phyloP scores from a whole-genome alignment of 2,329 filamentous ascomycete species.

The Cercospora sesami region DNA sequence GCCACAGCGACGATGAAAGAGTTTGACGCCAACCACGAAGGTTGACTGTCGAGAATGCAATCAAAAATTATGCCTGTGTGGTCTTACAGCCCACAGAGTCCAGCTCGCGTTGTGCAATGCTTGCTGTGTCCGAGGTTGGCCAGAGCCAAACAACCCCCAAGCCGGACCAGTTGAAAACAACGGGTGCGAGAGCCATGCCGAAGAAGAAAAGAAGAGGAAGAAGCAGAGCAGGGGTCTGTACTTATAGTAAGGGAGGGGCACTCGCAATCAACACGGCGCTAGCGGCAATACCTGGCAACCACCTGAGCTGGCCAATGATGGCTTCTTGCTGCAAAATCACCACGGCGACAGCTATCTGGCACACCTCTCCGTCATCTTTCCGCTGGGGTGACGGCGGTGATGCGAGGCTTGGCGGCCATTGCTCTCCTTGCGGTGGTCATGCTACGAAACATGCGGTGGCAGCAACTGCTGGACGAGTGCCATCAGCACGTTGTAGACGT shows the following conservation, averaged over 20 bases:
- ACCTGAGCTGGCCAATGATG: background rate
- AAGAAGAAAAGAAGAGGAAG: background rate
- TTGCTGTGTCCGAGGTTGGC: background rate
- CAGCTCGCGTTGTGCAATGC: conserved; percentile 13
- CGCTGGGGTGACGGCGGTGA: background rate
- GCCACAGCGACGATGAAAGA: conserved; percentile 19
- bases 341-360: background rate
- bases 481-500: background rate
- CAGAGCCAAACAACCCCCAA: background rate
- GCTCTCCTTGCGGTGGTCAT: background rate
- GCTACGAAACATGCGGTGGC: background rate
- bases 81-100: background rate
- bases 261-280: background rate
- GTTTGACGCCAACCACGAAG: background rate
- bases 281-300: conserved; percentile 10
- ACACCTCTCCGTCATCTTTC: background rate
- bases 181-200: too few relatives aligned
- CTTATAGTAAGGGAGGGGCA: conserved; percentile 2
- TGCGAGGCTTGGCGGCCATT: background rate
- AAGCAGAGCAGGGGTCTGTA: background rate
- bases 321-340: background rate
- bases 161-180: background rate
- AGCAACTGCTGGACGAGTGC: background rate
- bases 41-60: conserved; percentile 7
- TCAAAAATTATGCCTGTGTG: conserved; percentile 13